A percentile compares a stretch with the other conserved stretches of the same genome.
phyloP scores from a whole-genome alignment of 352 stramenopile genomes.

The Phytophthora constricta region DNA sequence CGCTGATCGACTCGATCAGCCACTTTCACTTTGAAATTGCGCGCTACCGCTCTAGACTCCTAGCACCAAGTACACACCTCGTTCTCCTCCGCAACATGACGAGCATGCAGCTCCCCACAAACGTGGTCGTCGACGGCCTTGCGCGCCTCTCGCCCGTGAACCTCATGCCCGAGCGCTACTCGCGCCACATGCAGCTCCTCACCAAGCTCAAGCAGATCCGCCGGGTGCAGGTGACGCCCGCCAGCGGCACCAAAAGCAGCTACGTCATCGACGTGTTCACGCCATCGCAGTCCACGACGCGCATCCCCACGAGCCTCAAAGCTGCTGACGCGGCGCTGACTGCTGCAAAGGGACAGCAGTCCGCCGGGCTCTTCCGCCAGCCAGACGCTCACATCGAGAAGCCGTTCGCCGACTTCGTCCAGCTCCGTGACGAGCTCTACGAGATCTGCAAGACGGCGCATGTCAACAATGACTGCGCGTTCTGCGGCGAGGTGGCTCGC shows the following conservation, averaged over 20 bases:
- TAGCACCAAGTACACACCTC: not conserved
- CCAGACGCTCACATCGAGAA: conserved; percentile 29
- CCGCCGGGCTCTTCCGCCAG: conserved; percentile 11
- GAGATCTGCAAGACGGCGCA: conserved; percentile 37
- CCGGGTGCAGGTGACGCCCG: conserved; percentile 27
- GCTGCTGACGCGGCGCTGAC: not conserved
- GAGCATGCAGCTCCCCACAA: conserved; percentile 7
- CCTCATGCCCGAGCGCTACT: conserved; percentile 38
- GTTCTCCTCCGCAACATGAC: no score
- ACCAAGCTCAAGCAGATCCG: conserved; percentile 38
- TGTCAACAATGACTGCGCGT: conserved; percentile 38
- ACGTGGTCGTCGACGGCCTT: conserved; percentile 15
- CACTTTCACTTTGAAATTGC: conserved; percentile 26
- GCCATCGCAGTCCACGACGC: conserved; percentile 32
- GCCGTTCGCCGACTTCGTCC: conserved; percentile 43
- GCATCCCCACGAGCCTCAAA: conserved; percentile 34
- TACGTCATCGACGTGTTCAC: conserved; percentile 37
- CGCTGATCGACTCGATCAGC: not conserved
- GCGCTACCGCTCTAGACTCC: not conserved
- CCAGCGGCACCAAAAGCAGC: conserved; percentile 3
- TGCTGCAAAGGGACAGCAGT: conserved; percentile 3
- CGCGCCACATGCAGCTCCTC: conserved; percentile 38
- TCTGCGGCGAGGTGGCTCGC: conserved; percentile 48
- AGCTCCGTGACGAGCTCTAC: conserved; percentile 48
- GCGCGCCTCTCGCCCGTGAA: conserved; percentile 17